Percentiles rank a stretch among this genome's conserved stretches.
Evolutionary conservation across 345 rosid genomes (phyloP).

Genomic region (Melaleuca quinquenervia): DNA sequence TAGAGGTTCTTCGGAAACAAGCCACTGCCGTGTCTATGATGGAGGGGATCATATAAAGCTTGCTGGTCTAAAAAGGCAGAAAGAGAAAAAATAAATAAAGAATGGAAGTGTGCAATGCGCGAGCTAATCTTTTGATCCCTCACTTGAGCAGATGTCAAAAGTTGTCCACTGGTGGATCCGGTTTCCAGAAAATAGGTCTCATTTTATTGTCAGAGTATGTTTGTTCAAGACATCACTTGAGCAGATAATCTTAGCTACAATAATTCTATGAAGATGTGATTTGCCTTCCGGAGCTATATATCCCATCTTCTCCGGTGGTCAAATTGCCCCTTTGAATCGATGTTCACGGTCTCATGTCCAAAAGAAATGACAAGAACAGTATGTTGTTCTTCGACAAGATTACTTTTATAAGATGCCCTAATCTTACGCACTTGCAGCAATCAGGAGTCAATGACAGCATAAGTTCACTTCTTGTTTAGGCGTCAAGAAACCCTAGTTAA

Average conservation of each 20-base stretch:
- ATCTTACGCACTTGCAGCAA: not conserved
- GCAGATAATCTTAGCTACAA: not conserved
- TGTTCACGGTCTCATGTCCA: not conserved
- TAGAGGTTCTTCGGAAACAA: not conserved
- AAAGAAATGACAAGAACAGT: no score
- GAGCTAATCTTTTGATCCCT: not conserved
- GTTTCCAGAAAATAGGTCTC: not conserved
- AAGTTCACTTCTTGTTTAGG: not conserved
- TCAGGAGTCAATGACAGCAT: not conserved
- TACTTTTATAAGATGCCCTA: not conserved
- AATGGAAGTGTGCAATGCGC: not conserved
- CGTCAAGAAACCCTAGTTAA: not conserved
- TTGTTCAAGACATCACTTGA: not conserved
- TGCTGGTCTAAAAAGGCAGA: not conserved
- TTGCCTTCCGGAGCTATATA: not conserved
- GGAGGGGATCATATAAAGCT: not conserved
- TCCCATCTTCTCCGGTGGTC: not conserved
- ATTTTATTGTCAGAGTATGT: not conserved
- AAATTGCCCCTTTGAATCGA: not conserved
- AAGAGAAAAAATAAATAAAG: not conserved
- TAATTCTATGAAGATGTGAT: not conserved
- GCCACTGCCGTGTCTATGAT: not conserved
- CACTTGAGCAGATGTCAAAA: not conserved
- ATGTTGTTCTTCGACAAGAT: not conserved
- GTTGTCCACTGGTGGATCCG: not conserved